Base-by-base conservation (phyloP, 1,284 basidiomycete genomes). In the Irpex sp. region DNA sequence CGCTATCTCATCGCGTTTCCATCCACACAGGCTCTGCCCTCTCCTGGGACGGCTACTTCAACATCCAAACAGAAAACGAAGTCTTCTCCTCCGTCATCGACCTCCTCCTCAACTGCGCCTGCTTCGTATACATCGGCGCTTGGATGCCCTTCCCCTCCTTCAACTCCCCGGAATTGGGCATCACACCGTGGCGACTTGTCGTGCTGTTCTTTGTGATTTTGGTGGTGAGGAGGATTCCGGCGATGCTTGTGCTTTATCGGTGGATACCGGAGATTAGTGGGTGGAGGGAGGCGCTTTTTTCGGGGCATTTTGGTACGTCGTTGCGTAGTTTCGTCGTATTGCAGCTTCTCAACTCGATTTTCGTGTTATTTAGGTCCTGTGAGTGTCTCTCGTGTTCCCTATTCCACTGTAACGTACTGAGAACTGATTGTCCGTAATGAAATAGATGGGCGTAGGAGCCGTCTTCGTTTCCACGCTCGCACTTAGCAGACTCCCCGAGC, bases 21-120 rank as follows among this genome's bases (percentile, higher is more conserved):
- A 23, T 23, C 23, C 4, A 2, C 23, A 23, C 63, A 90, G 88
- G 88, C 1, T 88, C 83, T 60, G 93, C 95, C 0, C 90, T 97
- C 66, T 93, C 94, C 1, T 98, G 95, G 96, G 94, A 98, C 70
- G 91, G 93, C 45, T 84, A 94, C 71, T 97, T 96, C 77, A 92
- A 93, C 70, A 78, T 80, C 51, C 89, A 94, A 60, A 94, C 87
- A 3, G 91, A 95, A 73, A 85, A 88, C 66, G 88, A 93, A 62
- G 82, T 88, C 42, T 98, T 98, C 72, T 89, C 93, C 21, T 89
- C 91, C 51, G 91, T 97, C 58, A 88, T 98, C 67, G 94, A 97
- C 65, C 80, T 90, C 52, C 75, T 90, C 48, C 83, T 96, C 69
- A 96, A 96, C 71, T 92, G 89, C 68, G 88, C 82, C 12, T 90